Conservation (phyloP, 2,329 filamentous ascomycete species). For the Metarhizium anisopliae region DNA sequence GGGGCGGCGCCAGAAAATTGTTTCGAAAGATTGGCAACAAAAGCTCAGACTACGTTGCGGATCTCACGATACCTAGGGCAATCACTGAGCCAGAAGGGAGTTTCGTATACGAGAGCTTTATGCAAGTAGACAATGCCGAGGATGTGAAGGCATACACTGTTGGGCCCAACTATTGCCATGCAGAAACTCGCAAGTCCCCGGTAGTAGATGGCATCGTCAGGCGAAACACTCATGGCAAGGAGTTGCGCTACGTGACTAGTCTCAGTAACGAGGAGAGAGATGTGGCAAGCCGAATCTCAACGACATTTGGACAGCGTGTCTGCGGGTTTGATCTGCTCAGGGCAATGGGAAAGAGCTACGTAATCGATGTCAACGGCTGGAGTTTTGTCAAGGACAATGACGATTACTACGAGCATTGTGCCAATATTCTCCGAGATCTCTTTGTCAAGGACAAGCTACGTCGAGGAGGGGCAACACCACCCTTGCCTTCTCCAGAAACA, state of each 20-base stretch:
- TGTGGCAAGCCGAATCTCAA: conserved; percentile 84
- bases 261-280: conserved; percentile 71
- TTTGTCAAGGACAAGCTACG: conserved; percentile 73
- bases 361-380: conserved; percentile 99
- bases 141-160: conserved; percentile 99
- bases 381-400: conserved; percentile 99
- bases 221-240: conserved; percentile 94
- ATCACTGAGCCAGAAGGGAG: conserved; percentile 74
- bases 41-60: conserved; percentile 85
- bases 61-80: conserved; percentile 66
- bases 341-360: conserved; percentile 82
- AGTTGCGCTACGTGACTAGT: conserved; percentile 88
- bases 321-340: conserved; percentile 93
- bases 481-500: conserved; percentile 39
- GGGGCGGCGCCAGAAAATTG: conserved; percentile 81
- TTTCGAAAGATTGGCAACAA: conserved; percentile 99
- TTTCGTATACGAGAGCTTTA: conserved; percentile 95
- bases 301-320: conserved; percentile 85
- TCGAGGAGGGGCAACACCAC: conserved; percentile 49
- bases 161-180: conserved; percentile 85
- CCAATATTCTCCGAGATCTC: conserved; percentile 76
- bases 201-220: conserved; percentile 94
- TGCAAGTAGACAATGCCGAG: conserved; percentile 92
- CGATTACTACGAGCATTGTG: conserved; percentile 90
- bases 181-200: conserved; percentile 92